Evolutionary conservation across 2,329 filamentous ascomycete genomes (phyloP), one percentile per base, ranked within the genome.

Genomic region (Alternaria novae-zelandiae): DNA sequence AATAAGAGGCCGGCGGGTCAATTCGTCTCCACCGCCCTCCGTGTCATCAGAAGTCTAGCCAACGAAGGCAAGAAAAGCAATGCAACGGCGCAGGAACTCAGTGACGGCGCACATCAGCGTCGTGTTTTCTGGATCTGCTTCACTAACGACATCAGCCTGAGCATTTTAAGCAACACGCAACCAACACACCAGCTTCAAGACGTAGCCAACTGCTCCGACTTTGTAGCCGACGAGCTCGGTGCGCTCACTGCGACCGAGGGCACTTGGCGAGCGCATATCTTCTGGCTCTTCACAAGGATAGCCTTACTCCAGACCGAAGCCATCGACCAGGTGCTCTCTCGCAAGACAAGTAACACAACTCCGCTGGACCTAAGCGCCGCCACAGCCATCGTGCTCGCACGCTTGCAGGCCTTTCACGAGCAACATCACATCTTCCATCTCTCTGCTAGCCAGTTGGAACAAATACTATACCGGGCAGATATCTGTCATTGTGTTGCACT

Each of bases 71-170:
- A 62, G 26, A 51, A 30, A 21, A 17, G 20, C 15, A 46, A 49
- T 9, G 10, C 44, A n/a, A 36, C 26, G n/a, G n/a, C 30, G 11
- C 49, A 54, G 3, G 5, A 23, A 45, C 17, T 55, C 2, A 54
- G 50, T n/a, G 67, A 74, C 11, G 46, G 65, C 6, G 66, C 72
- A 54, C 69, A 75, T 25, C 57, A 73, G 45, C 59, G 65, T 7
- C 66, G 72, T 5, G 66, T 72, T 5, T 74, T 74, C 55, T 74
- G 74, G 70, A 63, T 75, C 15, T 69, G 67, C 10, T 75, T 73
- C 59, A 60, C 70, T 36, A 55, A 63, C 6, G 69, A 70, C 32
- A 70, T 70, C 2, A 69, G 61, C 5, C 55, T 66, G 17, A 67
- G 57, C 20, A 68, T 74, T 4, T 17, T 71, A 6, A 64, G 62